Conservation (phyloP, 768 basidiomycete genomes). For the Lactifluus rugatus region DNA sequence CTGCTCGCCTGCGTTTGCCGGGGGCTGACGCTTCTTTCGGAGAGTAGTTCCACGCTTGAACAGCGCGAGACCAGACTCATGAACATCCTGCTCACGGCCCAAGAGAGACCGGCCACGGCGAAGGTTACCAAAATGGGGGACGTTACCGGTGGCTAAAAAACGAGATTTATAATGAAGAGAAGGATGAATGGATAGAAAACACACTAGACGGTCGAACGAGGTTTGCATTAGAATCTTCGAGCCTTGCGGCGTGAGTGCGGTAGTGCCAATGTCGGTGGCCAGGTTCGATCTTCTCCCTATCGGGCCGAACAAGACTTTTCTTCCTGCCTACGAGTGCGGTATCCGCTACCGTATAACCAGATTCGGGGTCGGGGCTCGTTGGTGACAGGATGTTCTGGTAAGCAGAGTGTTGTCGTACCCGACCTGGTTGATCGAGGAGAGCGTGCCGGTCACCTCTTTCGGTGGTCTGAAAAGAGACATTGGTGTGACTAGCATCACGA, state of each 20-base stretch:
- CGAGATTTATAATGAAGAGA: conserved; percentile 8
- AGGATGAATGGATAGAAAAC: conserved; percentile 28
- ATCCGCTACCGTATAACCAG: conserved; percentile 30
- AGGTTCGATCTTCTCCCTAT: conserved; percentile 94
- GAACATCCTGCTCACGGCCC: conserved; percentile 80
- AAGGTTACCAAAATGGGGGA: conserved; percentile 47
- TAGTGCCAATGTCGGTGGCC: conserved; percentile 94
- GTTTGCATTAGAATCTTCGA: conserved; percentile 58
- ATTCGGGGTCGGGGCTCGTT: conserved; percentile 27
- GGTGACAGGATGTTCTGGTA: conserved; percentile 39
- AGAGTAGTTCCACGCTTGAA: conserved; percentile 82
- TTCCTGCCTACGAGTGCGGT: conserved; percentile 59
- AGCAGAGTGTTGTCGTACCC: conserved; percentile 35
- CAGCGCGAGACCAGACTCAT: conserved; percentile 85
- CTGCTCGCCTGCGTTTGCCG: conserved; percentile 32
- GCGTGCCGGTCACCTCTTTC: conserved; percentile 63
- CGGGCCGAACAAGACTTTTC: conserved; percentile 86
- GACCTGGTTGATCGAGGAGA: conserved; percentile 46
- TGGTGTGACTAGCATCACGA: conserved; percentile 19
- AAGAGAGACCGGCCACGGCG: conserved; percentile 86
- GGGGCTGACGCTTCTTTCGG: conserved; percentile 52
- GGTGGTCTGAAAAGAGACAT: conserved; percentile 58
- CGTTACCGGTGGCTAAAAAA: conserved; percentile 64
- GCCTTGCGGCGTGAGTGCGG: conserved; percentile 71
- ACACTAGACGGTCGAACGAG: conserved; percentile 76